Evolutionary conservation across 2,329 filamentous ascomycete genomes (phyloP), one percentile per base, ranked within the genome.

Genomic region (Endocalyx cinctus): DNA sequence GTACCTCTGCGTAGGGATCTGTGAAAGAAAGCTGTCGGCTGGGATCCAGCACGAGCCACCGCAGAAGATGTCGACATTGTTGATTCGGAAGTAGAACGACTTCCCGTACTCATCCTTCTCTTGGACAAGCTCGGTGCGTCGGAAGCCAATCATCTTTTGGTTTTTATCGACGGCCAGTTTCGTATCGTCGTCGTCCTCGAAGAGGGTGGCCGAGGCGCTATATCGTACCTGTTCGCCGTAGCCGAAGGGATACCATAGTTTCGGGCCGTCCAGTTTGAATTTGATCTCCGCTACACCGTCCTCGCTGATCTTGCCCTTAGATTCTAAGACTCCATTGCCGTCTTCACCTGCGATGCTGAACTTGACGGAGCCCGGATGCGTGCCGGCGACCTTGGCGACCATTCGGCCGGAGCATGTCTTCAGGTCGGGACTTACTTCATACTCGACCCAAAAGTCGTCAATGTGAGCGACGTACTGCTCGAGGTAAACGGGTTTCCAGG

Each of bases 401-500:
- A 65, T 50, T 6, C 48, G 51, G 10, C 70, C 53, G 2, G 52
- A 58, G 17, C 60, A 64, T 2, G 43, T 45, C 31, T 59, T 54
- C 20, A 67, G 47, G 41, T 70, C 60, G 7, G 47, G 30, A 10
- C 42, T 50, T 10, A 66, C 47, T 14, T 59, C 48, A 35, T 52
- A 57, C 19, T 65, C 47, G 1, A 64, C 55, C 42, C 70, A 71
- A 4, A 87, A 57, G 45, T 86, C 77, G 0, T 72, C 63, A 5
- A 88, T 58, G 12, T 73, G 65, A 7, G 69, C 65, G 25, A 63
- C 54, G 39, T 82, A 87, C 1, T 70, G 68, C 53, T 89, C 82
- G 2, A 88, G 55, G 10, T 68, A 68, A 2, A 87, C 69, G 3
- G 78, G 72, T 41, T 74, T 73, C 82, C 84, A 88, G 3, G 78